phyloP scores from a whole-genome alignment of 345 rosid species.

The Boechera stricta region DNA sequence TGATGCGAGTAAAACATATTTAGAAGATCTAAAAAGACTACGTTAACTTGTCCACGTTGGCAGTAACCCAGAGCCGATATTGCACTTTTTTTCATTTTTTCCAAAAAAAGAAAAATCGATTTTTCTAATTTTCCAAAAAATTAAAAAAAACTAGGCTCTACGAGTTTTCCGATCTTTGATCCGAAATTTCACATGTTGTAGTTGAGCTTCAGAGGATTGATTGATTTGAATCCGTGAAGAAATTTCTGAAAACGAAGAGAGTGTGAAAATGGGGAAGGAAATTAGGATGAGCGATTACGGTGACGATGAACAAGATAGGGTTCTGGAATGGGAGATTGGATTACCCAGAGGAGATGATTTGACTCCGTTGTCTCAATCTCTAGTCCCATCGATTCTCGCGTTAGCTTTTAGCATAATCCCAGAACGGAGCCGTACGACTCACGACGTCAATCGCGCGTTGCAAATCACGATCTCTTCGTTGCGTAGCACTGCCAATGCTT shows the following conservation, averaged over 20 bases:
- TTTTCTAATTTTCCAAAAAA: slow-evolving; percentile 41
- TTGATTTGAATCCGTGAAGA: not conserved
- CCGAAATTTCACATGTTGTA: not conserved
- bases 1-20: too few species aligned
- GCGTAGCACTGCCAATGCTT: slow-evolving; percentile 31
- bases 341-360: slow-evolving; percentile 43
- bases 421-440: slow-evolving; percentile 53
- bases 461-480: slow-evolving; percentile 57
- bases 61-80: slow-evolving; percentile 35
- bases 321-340: slow-evolving; percentile 32
- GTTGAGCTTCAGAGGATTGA: not conserved
- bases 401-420: slow-evolving; percentile 76
- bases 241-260: not conserved
- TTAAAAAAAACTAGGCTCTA: slow-evolving; percentile 18
- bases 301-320: slow-evolving; percentile 14
- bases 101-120: not conserved
- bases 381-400: slow-evolving; percentile 68
- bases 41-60: slow-evolving; percentile 67
- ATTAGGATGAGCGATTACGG: slow-evolving; percentile 42
- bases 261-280: slow-evolving; percentile 38
- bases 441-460: slow-evolving; percentile 73
- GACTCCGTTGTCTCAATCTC: slow-evolving; percentile 61
- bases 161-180: slow-evolving; percentile 33
- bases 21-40: slow-evolving; percentile 62
- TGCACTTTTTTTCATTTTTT: slow-evolving; percentile 51